Conservation (phyloP, 345 rosid species). For the Diplotaxis tenuifolia region DNA sequence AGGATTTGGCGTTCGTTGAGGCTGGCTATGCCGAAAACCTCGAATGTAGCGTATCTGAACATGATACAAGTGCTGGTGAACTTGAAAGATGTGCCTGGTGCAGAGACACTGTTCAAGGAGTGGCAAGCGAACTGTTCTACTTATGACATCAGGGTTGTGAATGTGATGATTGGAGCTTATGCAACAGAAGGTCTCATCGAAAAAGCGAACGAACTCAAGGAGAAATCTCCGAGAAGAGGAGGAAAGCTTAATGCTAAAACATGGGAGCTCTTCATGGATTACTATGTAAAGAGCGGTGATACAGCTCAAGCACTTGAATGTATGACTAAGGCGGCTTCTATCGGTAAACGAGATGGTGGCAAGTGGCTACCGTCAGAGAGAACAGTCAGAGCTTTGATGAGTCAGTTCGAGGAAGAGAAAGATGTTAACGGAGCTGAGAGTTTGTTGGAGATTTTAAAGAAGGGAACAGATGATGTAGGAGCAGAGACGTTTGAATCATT, state of each 20-base stretch:
- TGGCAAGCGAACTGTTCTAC: constrained; percentile 71
- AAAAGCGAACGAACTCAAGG: constrained; percentile 69
- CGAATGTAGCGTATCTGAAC: constrained; percentile 80
- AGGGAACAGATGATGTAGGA: constrained; percentile 57
- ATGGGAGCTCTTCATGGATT: constrained; percentile 73
- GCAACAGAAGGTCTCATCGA: constrained; percentile 52
- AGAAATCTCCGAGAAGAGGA: constrained; percentile 64
- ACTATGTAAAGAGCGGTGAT: constrained; percentile 58
- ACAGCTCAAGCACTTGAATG: constrained; percentile 57
- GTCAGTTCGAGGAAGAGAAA: constrained; percentile 58
- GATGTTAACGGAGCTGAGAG: constrained; percentile 88
- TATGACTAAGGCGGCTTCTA: constrained; percentile 59
- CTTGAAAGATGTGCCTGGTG: constrained; percentile 86
- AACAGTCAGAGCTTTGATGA: constrained; percentile 53
- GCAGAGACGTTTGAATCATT: constrained; percentile 65
- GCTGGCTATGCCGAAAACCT: constrained; percentile 72
- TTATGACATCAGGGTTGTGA: constrained; percentile 72
- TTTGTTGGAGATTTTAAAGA: constrained; percentile 67
- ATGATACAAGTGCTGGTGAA: constrained; percentile 83
- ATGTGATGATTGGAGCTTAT: constrained; percentile 72
- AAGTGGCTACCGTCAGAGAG: constrained; percentile 81
- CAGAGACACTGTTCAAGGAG: constrained; percentile 85
- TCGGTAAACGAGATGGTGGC: constrained; percentile 65
- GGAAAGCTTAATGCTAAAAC: constrained; percentile 77
- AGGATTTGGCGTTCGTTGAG: constrained; percentile 91